A percentile compares a stretch with the other conserved stretches of the same genome.
Conservation (phyloP, 2,329 filamentous ascomycete species). For the Davidsoniella neocaledoniae region DNA sequence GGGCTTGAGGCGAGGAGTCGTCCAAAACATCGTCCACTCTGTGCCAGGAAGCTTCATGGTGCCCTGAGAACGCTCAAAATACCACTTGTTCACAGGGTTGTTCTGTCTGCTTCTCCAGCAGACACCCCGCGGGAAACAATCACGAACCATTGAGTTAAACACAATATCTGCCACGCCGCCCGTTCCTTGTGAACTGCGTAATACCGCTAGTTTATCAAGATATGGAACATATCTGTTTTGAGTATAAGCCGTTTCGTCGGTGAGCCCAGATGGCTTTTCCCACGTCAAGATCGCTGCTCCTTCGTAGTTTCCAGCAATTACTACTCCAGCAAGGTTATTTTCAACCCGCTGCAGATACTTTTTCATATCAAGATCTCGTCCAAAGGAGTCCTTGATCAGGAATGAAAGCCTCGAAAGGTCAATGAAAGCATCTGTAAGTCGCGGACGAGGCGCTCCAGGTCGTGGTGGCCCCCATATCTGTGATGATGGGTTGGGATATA, state of each 20-base stretch:
- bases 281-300: slow-evolving; percentile 89
- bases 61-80: slow-evolving; percentile 78
- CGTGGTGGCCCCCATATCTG: slow-evolving; percentile 51
- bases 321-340: slow-evolving; percentile 70
- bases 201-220: slow-evolving; percentile 90
- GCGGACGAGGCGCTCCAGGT: slow-evolving; percentile 42
- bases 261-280: slow-evolving; percentile 54
- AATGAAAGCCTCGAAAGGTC: slow-evolving; percentile 69
- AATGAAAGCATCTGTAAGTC: slow-evolving; percentile 63
- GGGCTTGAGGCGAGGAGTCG: slow-evolving; percentile 48
- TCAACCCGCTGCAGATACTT: slow-evolving; percentile 73
- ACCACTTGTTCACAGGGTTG: slow-evolving; percentile 98
- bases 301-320: slow-evolving; percentile 92
- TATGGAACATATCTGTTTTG: slow-evolving; percentile 66
- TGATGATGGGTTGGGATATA: slow-evolving; percentile 58
- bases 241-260: slow-evolving; percentile 35
- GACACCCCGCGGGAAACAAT: slow-evolving; percentile 74
- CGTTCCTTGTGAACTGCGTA: slow-evolving; percentile 73
- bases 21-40: slow-evolving; percentile 99
- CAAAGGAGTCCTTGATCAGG: slow-evolving; percentile 88
- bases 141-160: slow-evolving; percentile 86
- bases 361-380: slow-evolving; percentile 63
- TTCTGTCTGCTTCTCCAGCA: slow-evolving; percentile 82
- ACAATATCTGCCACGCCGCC: slow-evolving; percentile 90
- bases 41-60: slow-evolving; percentile 66